phyloP scores from a whole-genome alignment of 345 rosid genomes.

The Trapa incisa region DNA sequence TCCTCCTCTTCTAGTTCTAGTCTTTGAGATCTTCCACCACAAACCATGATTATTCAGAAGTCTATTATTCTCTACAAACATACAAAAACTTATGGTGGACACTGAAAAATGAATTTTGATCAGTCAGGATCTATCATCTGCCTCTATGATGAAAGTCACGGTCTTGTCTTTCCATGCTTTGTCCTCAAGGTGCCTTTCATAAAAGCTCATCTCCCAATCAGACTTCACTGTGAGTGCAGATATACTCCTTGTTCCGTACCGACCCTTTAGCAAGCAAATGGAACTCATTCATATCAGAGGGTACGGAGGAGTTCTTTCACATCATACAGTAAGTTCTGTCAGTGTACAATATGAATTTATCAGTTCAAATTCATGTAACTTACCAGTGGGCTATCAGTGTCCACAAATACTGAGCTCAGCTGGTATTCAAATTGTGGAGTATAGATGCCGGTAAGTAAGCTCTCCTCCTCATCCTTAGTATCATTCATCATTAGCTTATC shows the following conservation, averaged over 20 bases:
- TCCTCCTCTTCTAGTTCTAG: neutral
- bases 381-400: constrained; percentile 26
- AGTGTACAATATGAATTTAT: no score
- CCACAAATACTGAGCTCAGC: constrained; percentile 53
- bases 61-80: no score
- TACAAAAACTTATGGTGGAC: no score
- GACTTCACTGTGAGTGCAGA: constrained; percentile 36
- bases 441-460: constrained; percentile 27
- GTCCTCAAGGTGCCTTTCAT: constrained; percentile 42
- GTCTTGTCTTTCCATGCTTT: constrained; percentile 43
- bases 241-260: constrained; percentile 65
- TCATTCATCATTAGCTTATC: constrained; percentile 47
- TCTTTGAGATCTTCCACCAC: no score
- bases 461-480: constrained; percentile 28
- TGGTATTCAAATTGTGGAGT: constrained; percentile 32
- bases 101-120: no score
- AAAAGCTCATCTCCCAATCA: constrained; percentile 34
- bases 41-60: no score
- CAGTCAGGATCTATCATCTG: neutral
- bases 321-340: neutral
- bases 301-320: neutral
- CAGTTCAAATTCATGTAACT: neutral
- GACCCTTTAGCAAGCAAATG: constrained; percentile 28
- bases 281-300: neutral
- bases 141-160: constrained; percentile 8